Base-by-base conservation (phyloP, 202 grass and related monocot species). In the Panicum hallii region DNA sequence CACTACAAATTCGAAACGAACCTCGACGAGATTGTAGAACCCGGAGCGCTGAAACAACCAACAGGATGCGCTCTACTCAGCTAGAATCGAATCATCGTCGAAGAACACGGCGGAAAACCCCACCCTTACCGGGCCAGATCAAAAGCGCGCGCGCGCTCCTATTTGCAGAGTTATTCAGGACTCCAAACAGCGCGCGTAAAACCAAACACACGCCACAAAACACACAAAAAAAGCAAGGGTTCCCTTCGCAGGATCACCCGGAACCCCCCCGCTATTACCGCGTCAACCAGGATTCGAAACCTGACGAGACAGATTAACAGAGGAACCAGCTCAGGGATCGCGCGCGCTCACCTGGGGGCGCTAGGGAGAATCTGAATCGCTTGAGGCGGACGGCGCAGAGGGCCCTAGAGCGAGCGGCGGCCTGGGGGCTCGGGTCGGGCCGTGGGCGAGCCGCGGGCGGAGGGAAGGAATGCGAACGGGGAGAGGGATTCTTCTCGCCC, bases 341-440 rank as follows among this genome's bases (percentile, higher is more conserved):
- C 87, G 79, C 66, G 14, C 57, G 47, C n/a, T 26, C 72, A 88
- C 86, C 86, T 79, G 66, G 44, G 54, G 1, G 67, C 12, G 54
- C 7, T 42, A 10, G 7, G 64, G 38, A 43, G 79, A 77, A 77
- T 75, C 72, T 63, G 79, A 82, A 70, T 61, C 85, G 52, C 85
- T 61, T 60, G 43, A 19, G 42, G 78, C 70, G 19, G 78, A 41
- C 41, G 70, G 65, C 72, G 63, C 61, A 3, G 9, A 7, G 46
- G n/a, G 13, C 69, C 12, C 9, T 5, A 67, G 17, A 28, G 41
- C 62, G 42, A 63, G 62, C 61, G 40, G 28, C 40, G 77, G 58
- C 17, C 0, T 1, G 48, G 67, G 67, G 2, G 45, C 10, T 17
- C 7, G 7, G 56, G 5, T 34, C 47, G 11, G 13, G 19, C 7